These are phyloP conservation scores for Cenchrus fungigraminus DNA, from an alignment of 176 grass and related monocot species.

Conservation along the genomic window DNA sequence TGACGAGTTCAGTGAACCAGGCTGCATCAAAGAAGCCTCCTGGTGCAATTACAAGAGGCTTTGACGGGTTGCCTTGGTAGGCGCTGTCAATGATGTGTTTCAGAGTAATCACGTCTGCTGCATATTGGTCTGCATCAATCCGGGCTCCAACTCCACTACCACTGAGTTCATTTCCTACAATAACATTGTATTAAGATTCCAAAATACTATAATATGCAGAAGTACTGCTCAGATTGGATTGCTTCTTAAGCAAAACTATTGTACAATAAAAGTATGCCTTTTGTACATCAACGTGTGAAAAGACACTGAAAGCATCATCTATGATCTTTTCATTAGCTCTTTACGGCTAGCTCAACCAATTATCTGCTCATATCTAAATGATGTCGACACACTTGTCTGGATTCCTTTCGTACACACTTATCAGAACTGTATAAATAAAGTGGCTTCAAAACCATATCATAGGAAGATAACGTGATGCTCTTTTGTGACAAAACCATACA, in stretches of 20 bases:
- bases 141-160: constrained; percentile 64
- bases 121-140: constrained; percentile 66
- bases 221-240: constrained; percentile 21
- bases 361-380: constrained; percentile 30
- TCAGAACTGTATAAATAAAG: constrained; percentile 25
- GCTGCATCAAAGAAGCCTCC: constrained; percentile 76
- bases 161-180: constrained; percentile 79
- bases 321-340: constrained; percentile 1
- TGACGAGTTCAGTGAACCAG: constrained; percentile 71
- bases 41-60: constrained; percentile 61
- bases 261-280: constrained; percentile 13
- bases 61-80: constrained; percentile 44
- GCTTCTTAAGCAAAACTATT: constrained; percentile 27
- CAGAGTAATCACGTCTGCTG: constrained; percentile 58
- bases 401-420: constrained; percentile 21
- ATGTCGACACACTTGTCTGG: constrained; percentile 25
- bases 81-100: constrained; percentile 49
- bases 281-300: constrained; percentile 39
- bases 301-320: constrained; percentile 38
- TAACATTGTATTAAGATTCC: not conserved
- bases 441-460: constrained; percentile 9
- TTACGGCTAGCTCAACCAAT: constrained; percentile 28
- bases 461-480: not conserved
- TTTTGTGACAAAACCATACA: not conserved
- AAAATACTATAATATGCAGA: constrained; percentile 1